phyloP scores from a whole-genome alignment of 1,284 basidiomycete species.

The Rhodotorula sp. region DNA sequence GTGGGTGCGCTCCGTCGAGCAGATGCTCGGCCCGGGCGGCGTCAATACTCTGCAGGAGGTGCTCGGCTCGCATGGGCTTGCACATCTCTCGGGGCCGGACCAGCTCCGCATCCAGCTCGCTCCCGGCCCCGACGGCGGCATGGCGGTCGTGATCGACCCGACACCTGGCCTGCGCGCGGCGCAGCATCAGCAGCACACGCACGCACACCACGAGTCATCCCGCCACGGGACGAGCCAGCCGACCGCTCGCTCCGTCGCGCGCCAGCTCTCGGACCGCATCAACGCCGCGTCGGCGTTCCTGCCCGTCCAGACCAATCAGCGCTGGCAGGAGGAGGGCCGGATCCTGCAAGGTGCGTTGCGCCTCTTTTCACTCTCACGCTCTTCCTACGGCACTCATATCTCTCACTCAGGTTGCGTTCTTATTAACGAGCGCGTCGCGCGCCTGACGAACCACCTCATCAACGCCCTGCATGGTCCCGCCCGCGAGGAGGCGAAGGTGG shows the following conservation, averaged over 20 bases:
- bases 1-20: slow-evolving; percentile 42
- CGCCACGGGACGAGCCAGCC: background rate
- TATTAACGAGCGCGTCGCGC: slow-evolving; percentile 66
- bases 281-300: slow-evolving; percentile 51
- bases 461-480: slow-evolving; percentile 81
- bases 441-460: slow-evolving; percentile 71
- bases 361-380: background rate
- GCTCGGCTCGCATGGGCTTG: slow-evolving; percentile 39
- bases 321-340: slow-evolving; percentile 88
- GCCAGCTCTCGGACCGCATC: slow-evolving; percentile 41
- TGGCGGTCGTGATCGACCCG: slow-evolving; percentile 42
- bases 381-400: background rate
- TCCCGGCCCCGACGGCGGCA: slow-evolving; percentile 38
- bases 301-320: slow-evolving; percentile 77
- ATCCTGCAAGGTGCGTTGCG: slow-evolving; percentile 71
- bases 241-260: slow-evolving; percentile 20
- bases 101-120: slow-evolving; percentile 40
- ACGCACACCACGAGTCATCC: background rate
- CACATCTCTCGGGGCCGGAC: slow-evolving; percentile 40
- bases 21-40: slow-evolving; percentile 40
- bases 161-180: slow-evolving; percentile 21
- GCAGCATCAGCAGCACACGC: slow-evolving; percentile 1
- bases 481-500: slow-evolving; percentile 58
- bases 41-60: slow-evolving; percentile 42
- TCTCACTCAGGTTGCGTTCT: slow-evolving; percentile 25